phyloP scores from a whole-genome alignment of 1,284 basidiomycete species.

The Neonothopanus nambi region DNA sequence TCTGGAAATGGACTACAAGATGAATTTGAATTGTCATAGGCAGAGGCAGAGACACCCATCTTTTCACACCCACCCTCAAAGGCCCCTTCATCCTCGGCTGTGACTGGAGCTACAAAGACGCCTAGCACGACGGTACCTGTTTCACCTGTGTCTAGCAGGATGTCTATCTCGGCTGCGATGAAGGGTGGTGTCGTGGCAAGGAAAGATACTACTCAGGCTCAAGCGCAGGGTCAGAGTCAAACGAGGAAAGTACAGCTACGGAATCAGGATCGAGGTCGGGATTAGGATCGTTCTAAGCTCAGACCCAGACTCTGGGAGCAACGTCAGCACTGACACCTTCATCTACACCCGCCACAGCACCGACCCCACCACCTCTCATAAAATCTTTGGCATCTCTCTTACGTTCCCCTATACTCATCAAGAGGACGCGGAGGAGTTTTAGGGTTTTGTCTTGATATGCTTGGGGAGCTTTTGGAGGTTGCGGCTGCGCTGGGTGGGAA shows the following conservation, averaged over 20 bases:
- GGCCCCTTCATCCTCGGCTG: not conserved
- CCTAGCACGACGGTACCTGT: slow-evolving; percentile 35
- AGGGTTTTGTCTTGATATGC: slow-evolving; percentile 92
- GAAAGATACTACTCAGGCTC: too few relatives aligned
- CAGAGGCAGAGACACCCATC: too few relatives aligned
- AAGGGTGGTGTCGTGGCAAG: too few relatives aligned
- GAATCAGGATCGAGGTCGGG: not conserved
- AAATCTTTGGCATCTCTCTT: slow-evolving; percentile 82
- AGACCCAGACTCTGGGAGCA: slow-evolving; percentile 8
- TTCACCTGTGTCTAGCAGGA: slow-evolving; percentile 61
- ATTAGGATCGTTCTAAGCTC: too few relatives aligned
- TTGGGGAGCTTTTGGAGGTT: slow-evolving; percentile 79
- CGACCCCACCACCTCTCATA: slow-evolving; percentile 43
- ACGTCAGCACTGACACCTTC: slow-evolving; percentile 27
- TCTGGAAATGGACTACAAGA: not conserved
- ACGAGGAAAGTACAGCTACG: slow-evolving; percentile 12
- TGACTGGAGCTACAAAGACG: slow-evolving; percentile 3
- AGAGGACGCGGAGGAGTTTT: slow-evolving; percentile 95
- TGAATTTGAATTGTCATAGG: too few relatives aligned
- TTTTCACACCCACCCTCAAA: not conserved
- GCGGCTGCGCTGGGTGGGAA: not conserved
- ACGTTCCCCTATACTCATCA: slow-evolving; percentile 64
- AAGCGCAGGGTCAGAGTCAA: slow-evolving; percentile 12
- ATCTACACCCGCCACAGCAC: too few relatives aligned
- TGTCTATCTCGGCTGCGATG: slow-evolving; percentile 47